phyloP scores from a whole-genome alignment of 352 stramenopile genomes.

The Phytophthora foliorum region DNA sequence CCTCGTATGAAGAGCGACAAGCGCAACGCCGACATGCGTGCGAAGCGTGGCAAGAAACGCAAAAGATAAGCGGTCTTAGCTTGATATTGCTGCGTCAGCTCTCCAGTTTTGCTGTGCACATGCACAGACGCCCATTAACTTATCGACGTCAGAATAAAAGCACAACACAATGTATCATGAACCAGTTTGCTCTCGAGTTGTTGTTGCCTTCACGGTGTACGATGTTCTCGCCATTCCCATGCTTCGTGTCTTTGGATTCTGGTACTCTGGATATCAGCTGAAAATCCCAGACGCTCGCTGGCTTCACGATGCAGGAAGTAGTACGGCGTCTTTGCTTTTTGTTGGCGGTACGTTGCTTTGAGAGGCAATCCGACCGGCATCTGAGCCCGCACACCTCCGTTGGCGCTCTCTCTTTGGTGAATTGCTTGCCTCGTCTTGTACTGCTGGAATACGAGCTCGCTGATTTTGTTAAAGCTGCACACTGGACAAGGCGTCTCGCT shows the following conservation, averaged over 20 bases:
- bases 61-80: slow-evolving; percentile 69
- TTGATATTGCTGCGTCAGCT: slow-evolving; percentile 21
- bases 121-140: slow-evolving; percentile 54
- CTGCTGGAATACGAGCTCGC: slow-evolving; percentile 58
- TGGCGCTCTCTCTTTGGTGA: slow-evolving; percentile 2
- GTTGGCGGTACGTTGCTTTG: slow-evolving; percentile 4
- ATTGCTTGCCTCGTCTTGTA: slow-evolving; percentile 17
- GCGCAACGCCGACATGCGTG: slow-evolving; percentile 82
- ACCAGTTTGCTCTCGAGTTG: not conserved
- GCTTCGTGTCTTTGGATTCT: slow-evolving; percentile 44
- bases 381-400: not conserved
- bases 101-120: slow-evolving; percentile 37
- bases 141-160: slow-evolving; percentile 50
- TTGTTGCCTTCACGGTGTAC: slow-evolving; percentile 14
- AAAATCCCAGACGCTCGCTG: slow-evolving; percentile 42
- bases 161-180: slow-evolving; percentile 42
- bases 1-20: slow-evolving; percentile 98
- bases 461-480: slow-evolving; percentile 87
- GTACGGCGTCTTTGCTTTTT: slow-evolving; percentile 33
- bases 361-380: not conserved
- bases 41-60: slow-evolving; percentile 88
- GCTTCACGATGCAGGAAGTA: slow-evolving; percentile 72
- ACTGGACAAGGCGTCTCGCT: slow-evolving; percentile 85
- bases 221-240: slow-evolving; percentile 56
- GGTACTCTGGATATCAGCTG: slow-evolving; percentile 10